Evolutionary conservation across 495 filamentous ascomycete species (phyloP), one percentile per base, ranked within the genome.

Genomic region (Penicillium silybi): DNA sequence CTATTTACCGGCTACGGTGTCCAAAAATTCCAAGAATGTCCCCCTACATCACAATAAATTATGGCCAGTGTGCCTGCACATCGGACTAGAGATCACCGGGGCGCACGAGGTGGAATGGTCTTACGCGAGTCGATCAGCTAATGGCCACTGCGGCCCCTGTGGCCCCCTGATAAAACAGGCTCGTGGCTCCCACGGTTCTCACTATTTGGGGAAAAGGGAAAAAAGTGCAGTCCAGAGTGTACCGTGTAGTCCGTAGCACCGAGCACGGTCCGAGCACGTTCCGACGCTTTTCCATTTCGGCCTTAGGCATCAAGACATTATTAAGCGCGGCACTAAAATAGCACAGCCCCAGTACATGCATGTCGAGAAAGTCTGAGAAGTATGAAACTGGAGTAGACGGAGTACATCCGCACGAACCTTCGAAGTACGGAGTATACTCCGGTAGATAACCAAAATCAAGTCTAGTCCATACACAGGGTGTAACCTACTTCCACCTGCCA

Each of bases 81-180:
- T n/a, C 37, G 26, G 39, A 37, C 6, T 41, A 25, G 19, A 32
- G 47, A 49, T 49, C 35, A 11, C 25, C 42, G 46, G 50, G n/a
- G 35, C 37, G 25, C 40, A 53, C 54, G 45, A 53, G 50, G 55
- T 54, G 55, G 46, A 50, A 42, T 58, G 50, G 52, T 40, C 48
- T 58, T 59, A 59, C 56, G 56, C 52, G 56, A 59, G 47, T 38
- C 56, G 27, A 56, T 50, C 53, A 51, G 44, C 52, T 50, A 55
- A 55, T 55, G 40, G n/a, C n/a, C n/a, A n/a, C n/a, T n/a, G n/a
- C n/a, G n/a, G n/a, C n/a, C n/a, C n/a, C n/a, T n/a, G n/a, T n/a
- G n/a, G n/a, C n/a, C 32, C 41, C 40, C 46, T 55, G 46, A 55
- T 45, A 54, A 32, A 32, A 32, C 9, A 32, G 29, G 29, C 10